Evolutionary conservation across 306 rosid species (phyloP), one percentile per base, ranked within the genome.

Genomic region (Mimosa bimucronata): DNA sequence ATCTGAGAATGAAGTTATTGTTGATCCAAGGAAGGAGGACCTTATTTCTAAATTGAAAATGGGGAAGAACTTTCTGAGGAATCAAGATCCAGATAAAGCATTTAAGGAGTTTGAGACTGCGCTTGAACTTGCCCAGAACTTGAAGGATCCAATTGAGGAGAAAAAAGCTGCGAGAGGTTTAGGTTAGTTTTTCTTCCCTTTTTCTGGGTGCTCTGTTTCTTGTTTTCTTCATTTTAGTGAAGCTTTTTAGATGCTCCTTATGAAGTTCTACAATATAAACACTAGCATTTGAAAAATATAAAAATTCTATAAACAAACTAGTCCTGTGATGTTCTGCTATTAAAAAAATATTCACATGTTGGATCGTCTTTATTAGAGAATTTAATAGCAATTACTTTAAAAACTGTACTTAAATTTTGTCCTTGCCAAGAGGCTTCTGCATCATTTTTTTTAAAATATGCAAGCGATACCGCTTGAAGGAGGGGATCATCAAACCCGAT

Each of bases 161-260:
- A 95, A 95, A 87, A 95, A 95, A 73, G 99, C 99, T 31, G 97
- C 97, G 1, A 88, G 99, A 83, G 99, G 99, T 71, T 75, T 95
- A 90, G 99, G 99, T 95, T 70, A 64, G 94, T 85, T 50, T 41
- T 48, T 29, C 5, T 76, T 61, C 68, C 74, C 50, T 21, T 74
- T 55, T 21, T 64, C 26, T 28, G 18, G 14, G 7, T 26, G 66
- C 6, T 26, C 6, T 37, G 1, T 18, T 4, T 38, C 48, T 6
- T 31, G 68, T 73, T 77, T 77, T 62, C 52, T 66, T 13, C 67
- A 28, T 29, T 13, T 61, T 2, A 26, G n/a, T 28, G n/a, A 61
- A 28, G 38, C 26, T 61, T 12, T 19, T 5, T 29, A n/a, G 45
- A 23, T 37, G 29, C 19, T 66, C 9, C 16, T 9, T 1, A 66